Percentiles rank a stretch among this genome's conserved stretches.
These are phyloP conservation scores for Lablab purpureus DNA, from an alignment of 306 rosid genomes.

Conservation along the genomic window DNA sequence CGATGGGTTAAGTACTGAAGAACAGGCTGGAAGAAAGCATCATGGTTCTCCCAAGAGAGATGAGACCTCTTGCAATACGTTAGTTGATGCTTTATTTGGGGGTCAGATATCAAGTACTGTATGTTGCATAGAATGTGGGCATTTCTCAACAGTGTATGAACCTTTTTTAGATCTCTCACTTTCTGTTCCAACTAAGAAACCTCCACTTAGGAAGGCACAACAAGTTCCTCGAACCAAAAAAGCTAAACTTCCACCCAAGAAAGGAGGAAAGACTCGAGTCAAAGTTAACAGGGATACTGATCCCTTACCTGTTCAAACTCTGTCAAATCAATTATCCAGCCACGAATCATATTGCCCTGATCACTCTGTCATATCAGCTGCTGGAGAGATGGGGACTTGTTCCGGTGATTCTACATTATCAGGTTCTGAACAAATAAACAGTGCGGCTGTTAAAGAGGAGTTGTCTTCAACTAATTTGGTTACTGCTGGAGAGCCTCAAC, in stretches of 20 bases:
- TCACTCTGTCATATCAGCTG: constrained; percentile 43
- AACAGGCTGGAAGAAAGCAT: constrained; percentile 66
- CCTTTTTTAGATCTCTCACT: constrained; percentile 93
- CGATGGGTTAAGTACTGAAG: constrained; percentile 87
- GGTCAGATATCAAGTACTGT: constrained; percentile 91
- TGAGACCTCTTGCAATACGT: constrained; percentile 60
- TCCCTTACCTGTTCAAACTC: constrained; percentile 51
- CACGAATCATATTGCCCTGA: constrained; percentile 54
- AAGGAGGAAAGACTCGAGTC: constrained; percentile 63
- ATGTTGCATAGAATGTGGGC: constrained; percentile 81
- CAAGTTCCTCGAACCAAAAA: constrained; percentile 66
- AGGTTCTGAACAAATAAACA: constrained; percentile 51
- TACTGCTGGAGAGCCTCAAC: constrained; percentile 57
- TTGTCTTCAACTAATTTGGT: constrained; percentile 49
- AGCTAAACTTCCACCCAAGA: constrained; percentile 74
- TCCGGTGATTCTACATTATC: constrained; percentile 48
- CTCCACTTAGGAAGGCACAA: constrained; percentile 68
- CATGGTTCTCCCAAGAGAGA: constrained; percentile 58
- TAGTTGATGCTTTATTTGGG: constrained; percentile 84
- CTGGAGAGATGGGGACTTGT: constrained; percentile 48
- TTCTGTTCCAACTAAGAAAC: constrained; percentile 87
- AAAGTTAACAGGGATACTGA: constrained; percentile 59
- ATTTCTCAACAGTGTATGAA: constrained; percentile 87
- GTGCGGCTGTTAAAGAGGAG: constrained; percentile 49
- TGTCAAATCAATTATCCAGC: constrained; percentile 55